Evolutionary conservation across 129 eudicot genomes (phyloP), one percentile per base, ranked within the genome.

Genomic region (Mikania micrantha): DNA sequence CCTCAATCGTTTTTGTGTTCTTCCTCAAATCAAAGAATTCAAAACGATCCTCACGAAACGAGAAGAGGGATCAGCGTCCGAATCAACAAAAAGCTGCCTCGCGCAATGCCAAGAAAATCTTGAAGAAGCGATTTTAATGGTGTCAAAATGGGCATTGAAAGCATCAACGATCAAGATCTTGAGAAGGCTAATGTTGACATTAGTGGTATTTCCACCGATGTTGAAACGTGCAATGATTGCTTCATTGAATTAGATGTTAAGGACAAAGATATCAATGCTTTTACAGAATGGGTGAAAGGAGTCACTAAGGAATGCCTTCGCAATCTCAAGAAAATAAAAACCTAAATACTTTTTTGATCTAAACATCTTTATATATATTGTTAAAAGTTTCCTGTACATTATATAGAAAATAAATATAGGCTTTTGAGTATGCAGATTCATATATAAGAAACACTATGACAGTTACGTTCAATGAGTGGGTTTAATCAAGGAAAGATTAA

Each of bases 201-300:
- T 16, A 70, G 56, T 8, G 59, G 58, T 17, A 28, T 80, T 58
- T 47, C 76, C 9, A 16, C 74, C 1, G 63, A 74, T 17, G 38
- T 74, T 7, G 80, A 74, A 28, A 57, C 77, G 6, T 80, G 84
- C 24, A 40, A 71, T 1, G 74, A 80, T 4, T 70, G 77, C 66
- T 70, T 62, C 13, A 20, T 48, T 20, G 80, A 80, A 44, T 36
- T 75, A 59, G 77, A 54, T 16, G 80, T 72, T 58, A 71, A 59
- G 7, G 74, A 75, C 17, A 53, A 60, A 39, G 68, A 80, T 60
- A 15, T 64, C 16, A 66, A 19, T 10, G 52, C 67, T 28, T 80
- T 80, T 39, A 79, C 29, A 3, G 59, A 22, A 0, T 80, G 84
- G 84, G 41, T 80, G 29, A 31, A n/a, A 31, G 57, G 77, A 20